Conservation (phyloP, 768 basidiomycete species). For the Termitomyces sp. region DNA sequence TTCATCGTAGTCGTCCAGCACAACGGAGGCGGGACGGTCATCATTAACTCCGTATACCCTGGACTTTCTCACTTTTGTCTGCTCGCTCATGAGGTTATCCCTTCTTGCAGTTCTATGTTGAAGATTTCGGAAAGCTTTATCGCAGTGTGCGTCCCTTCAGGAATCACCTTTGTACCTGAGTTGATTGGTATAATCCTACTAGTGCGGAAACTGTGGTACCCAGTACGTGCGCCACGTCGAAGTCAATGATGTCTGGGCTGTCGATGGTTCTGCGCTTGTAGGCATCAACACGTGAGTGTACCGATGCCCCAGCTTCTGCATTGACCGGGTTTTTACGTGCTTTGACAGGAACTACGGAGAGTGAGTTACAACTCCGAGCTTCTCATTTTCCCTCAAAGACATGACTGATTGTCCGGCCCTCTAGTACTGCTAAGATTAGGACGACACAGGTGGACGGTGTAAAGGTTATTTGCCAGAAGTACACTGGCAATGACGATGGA, state of each 20-base stretch:
- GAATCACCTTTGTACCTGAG: background rate
- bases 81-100: background rate
- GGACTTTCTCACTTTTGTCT: background rate
- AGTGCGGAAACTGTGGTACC: constrained; percentile 32
- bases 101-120: constrained; percentile 30
- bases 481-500: constrained; percentile 26
- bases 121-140: constrained; percentile 37
- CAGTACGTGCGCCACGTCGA: constrained; percentile 25
- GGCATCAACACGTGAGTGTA: constrained; percentile 29
- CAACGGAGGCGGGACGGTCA: constrained; percentile 32
- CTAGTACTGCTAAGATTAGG: constrained; percentile 29
- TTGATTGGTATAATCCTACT: background rate
- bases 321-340: background rate
- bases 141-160: constrained; percentile 22
- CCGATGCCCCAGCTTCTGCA: background rate
- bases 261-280: constrained; percentile 22
- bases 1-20: constrained; percentile 26
- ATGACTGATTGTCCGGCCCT: background rate
- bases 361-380: constrained; percentile 16
- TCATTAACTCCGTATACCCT: constrained; percentile 31
- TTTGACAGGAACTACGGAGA: constrained; percentile 30
- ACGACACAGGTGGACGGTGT: constrained; percentile 26
- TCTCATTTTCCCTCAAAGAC: background rate
- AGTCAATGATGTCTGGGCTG: constrained; percentile 32
- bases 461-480: constrained; percentile 27